Evolutionary conservation across 169 alveolate genomes (phyloP).

Genomic region (Plasmodium chabaudi): DNA sequence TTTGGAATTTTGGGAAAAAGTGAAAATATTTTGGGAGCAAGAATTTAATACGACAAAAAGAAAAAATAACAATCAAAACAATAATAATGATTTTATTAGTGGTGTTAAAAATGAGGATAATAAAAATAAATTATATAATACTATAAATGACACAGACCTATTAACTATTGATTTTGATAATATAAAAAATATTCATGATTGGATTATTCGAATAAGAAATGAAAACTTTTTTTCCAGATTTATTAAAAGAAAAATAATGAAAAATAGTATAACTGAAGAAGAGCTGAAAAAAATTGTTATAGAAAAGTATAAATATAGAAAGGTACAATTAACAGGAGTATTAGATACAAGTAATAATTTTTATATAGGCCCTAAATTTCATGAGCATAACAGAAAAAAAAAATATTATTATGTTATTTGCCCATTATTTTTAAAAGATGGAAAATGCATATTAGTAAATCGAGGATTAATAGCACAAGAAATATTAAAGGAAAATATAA

Average conservation of each 20-base stretch:
- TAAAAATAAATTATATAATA: neutral
- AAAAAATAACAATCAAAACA: neutral
- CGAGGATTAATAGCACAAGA: slow-evolving; percentile 85
- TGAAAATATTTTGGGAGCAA: neutral
- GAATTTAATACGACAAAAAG: neutral
- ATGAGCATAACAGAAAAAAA: slow-evolving; percentile 74
- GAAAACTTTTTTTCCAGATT: slow-evolving; percentile 22
- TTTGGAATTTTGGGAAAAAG: slow-evolving; percentile 16
- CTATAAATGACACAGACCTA: neutral
- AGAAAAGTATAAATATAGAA: slow-evolving; percentile 76
- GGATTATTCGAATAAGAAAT: slow-evolving; percentile 61
- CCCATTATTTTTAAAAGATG: slow-evolving; percentile 88
- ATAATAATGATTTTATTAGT: neutral
- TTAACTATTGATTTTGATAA: slow-evolving; percentile 37
- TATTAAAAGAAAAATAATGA: slow-evolving; percentile 30
- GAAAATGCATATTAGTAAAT: slow-evolving; percentile 85
- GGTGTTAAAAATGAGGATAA: slow-evolving; percentile 1
- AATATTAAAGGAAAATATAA: slow-evolving; percentile 69
- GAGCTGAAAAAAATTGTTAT: slow-evolving; percentile 59
- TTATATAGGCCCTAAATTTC: slow-evolving; percentile 88
- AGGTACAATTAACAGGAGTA: slow-evolving; percentile 85
- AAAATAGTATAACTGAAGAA: slow-evolving; percentile 50
- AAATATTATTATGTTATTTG: slow-evolving; percentile 82
- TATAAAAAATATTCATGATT: slow-evolving; percentile 18
- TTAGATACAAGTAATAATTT: slow-evolving; percentile 85